These are phyloP conservation scores for Euphrasia arctica DNA, from an alignment of 305 asterid genomes.

Conservation along the genomic window DNA sequence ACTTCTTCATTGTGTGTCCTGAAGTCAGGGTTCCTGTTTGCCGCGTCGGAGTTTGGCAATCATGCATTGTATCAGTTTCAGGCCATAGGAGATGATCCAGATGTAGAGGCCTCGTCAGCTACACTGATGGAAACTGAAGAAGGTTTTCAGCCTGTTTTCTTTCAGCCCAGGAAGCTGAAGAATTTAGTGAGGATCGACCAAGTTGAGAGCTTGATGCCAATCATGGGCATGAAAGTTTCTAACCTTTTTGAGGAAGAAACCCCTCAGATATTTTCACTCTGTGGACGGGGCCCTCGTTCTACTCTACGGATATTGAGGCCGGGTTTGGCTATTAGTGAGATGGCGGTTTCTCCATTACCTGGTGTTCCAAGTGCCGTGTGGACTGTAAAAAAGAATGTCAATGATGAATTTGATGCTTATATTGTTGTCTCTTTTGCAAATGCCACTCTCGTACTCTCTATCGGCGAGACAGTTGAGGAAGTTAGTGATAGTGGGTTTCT, in stretches of 20 bases:
- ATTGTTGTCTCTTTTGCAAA: conserved; percentile 96
- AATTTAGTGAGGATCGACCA: conserved; percentile 90
- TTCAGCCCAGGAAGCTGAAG: conserved; percentile 95
- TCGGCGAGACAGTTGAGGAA: conserved; percentile 99
- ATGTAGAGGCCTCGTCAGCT: conserved; percentile 90
- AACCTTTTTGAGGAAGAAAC: conserved; percentile 98
- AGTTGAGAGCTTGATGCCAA: conserved; percentile 91
- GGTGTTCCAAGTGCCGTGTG: conserved; percentile 99
- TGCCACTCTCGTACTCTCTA: conserved; percentile 98
- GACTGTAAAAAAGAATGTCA: conserved; percentile 94
- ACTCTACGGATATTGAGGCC: conserved; percentile 84
- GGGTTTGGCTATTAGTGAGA: conserved; percentile 97
- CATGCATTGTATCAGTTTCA: conserved; percentile 95
- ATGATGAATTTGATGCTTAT: conserved; percentile 96
- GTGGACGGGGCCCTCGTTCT: conserved; percentile 99
- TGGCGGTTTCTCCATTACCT: conserved; percentile 99
- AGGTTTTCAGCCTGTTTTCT: conserved; percentile 90
- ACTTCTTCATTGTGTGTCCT: conserved; percentile 86
- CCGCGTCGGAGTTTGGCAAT: conserved; percentile 98
- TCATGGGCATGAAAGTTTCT: conserved; percentile 86
- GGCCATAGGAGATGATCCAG: conserved; percentile 94
- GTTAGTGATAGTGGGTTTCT: conserved; percentile 98
- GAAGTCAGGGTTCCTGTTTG: conserved; percentile 93
- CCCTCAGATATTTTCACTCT: conserved; percentile 86
- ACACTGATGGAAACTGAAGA: conserved; percentile 96